A percentile compares a stretch with the other conserved stretches of the same genome.
Evolutionary conservation across 1,139 yeast genomes (phyloP).

Genomic region (Pichia sp.): DNA sequence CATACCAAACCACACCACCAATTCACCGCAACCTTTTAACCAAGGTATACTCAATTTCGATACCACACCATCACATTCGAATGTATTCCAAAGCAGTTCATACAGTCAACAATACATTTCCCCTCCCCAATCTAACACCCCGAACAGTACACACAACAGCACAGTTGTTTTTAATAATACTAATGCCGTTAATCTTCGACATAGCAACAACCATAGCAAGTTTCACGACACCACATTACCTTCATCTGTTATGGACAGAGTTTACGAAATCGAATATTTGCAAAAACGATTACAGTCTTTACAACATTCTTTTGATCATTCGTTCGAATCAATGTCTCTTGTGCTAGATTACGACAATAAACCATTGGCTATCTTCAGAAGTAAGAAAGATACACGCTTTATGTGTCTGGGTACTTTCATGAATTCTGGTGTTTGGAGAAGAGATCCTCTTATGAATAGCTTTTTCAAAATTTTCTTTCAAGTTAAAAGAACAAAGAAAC

Average conservation of each 20-base stretch:
- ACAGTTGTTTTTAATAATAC: neutral
- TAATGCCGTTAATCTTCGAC: neutral
- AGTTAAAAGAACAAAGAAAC: neutral
- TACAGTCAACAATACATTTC: too few relatives aligned
- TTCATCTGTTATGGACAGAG: neutral
- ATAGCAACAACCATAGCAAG: neutral
- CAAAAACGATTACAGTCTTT: constrained; percentile 10
- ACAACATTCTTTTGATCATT: neutral
- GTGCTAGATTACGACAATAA: constrained; percentile 18
- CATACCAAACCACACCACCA: too few relatives aligned
- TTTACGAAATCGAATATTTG: constrained; percentile 7
- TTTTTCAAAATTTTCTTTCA: constrained; percentile 17
- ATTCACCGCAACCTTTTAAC: too few relatives aligned
- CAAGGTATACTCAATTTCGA: too few relatives aligned
- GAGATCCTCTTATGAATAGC: constrained; percentile 26
- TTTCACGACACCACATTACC: neutral
- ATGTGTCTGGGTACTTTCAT: constrained; percentile 25
- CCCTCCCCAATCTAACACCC: too few relatives aligned
- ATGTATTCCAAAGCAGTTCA: too few relatives aligned
- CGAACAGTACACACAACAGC: too few relatives aligned
- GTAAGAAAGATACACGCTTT: constrained; percentile 25
- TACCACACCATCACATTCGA: too few relatives aligned
- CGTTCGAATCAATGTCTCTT: constrained; percentile 23
- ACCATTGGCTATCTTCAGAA: constrained; percentile 14
- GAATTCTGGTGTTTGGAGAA: constrained; percentile 22